phyloP scores from a whole-genome alignment of 257 asterid genomes.

The Echites panduratus region DNA sequence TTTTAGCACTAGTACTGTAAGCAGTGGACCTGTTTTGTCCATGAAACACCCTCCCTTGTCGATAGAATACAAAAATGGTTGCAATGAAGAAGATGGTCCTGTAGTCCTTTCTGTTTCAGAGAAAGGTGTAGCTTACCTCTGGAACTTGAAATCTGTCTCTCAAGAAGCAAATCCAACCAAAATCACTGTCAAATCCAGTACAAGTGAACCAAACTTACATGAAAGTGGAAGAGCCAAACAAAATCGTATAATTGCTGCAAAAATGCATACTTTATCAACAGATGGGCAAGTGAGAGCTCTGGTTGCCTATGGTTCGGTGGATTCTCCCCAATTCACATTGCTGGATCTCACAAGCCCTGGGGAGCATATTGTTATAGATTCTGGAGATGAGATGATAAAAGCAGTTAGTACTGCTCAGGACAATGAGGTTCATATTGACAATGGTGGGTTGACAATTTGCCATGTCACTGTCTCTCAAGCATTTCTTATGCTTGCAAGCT shows the following conservation, averaged over 20 bases:
- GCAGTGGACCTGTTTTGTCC: conserved; percentile 21
- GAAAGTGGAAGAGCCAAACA: conserved; percentile 16
- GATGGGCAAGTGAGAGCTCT: conserved; percentile 16
- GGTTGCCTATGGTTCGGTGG: conserved; percentile 28
- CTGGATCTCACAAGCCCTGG: conserved; percentile 23
- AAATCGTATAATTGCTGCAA: conserved; percentile 24
- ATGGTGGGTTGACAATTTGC: conserved; percentile 14
- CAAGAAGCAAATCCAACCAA: conserved; percentile 26
- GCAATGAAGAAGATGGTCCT: conserved; percentile 19
- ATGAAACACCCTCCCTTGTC: conserved; percentile 25
- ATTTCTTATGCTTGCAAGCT: neutral
- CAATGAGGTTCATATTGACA: conserved; percentile 14
- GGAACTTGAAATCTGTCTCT: conserved; percentile 24
- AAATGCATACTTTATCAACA: conserved; percentile 12
- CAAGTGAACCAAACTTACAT: conserved; percentile 9
- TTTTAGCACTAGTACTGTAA: conserved; percentile 11
- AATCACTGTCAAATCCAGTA: conserved; percentile 19
- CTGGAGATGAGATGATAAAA: conserved; percentile 10
- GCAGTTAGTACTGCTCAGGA: conserved; percentile 13
- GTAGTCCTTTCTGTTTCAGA: conserved; percentile 30
- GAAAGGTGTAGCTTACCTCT: conserved; percentile 27
- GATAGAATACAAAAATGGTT: conserved; percentile 25
- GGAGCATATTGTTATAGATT: conserved; percentile 22
- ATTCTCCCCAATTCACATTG: conserved; percentile 21
- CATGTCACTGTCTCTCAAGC: conserved; percentile 2